Base-by-base conservation (phyloP, 192 early-diverging fungal species). In the Coemansia sp. region DNA sequence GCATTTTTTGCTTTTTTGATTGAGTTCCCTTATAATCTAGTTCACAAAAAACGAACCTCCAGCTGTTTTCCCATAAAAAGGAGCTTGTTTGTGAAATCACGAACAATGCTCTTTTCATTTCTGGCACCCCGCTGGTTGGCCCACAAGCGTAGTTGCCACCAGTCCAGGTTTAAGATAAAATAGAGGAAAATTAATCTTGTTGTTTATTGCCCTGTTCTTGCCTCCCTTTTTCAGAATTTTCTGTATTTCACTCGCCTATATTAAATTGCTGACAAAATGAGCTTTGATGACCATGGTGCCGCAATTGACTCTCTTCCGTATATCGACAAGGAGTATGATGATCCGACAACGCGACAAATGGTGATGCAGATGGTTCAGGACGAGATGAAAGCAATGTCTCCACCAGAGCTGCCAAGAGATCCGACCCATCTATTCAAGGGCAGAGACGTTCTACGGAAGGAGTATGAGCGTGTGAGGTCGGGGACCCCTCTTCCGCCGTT, bases 301-400 rank as follows among this genome's bases (percentile, higher is more conserved):
- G 38, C 13, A 16, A 13, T 73, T 0, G 65, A 73, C 37, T 76
- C 80, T 47, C 72, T 83, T 15, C 80, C 80, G 37, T 83, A 83
- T 42, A 77, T 83, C 13, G 80, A 83, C 69, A 77, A 74, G 62
- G 80, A 83, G 11, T 83, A 83, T 43, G 75, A 76, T 32, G 76
- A 83, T 13, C 71, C 75, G 12, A 39, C 32, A 4, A 41, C 53
- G 37, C 71, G 76, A 38, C 65, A 70, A 21, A 65, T 42, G 19
- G 76, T 83, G 0, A 49, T 72, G 9, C 52, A 41, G 18, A 57
- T 77, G 49, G 69, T 83, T 23, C 69, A 83, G 48, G 64, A 72
- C 5, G 81, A 83, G 52, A 81, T 81, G 79, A 60, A 49, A 0
- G 61, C 65, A 18, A 64, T 81, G 61, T 54, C 79, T 8, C 74